Base-by-base conservation (phyloP, 495 filamentous ascomycete species). In the Lichina pygmaea region DNA sequence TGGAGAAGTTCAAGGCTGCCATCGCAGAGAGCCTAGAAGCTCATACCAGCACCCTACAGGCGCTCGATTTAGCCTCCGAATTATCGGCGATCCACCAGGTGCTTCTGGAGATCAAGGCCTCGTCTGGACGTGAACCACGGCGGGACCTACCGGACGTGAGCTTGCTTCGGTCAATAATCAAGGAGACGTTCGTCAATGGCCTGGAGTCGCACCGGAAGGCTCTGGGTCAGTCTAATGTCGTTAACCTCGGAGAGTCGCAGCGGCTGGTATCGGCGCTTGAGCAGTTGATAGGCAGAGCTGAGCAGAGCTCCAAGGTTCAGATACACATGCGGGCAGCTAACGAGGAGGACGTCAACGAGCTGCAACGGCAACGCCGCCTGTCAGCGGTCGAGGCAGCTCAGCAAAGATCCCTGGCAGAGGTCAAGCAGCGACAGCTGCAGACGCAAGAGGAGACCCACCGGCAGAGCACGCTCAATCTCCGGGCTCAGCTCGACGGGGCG, bases 1-100 rank as follows among this genome's bases (percentile, higher is more conserved):
- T 85, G 46, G 83, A 93, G 50, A 82, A 84, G 62, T 74, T 95
- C 51, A 82, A 79, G 52, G 65, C 65, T 37, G 73, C 77, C 42
- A 66, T 95, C n/a, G 58, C 75, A 46, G 86, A 97, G 49, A 82
- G 79, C 47, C 53, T 86, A n/a, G 66, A 67, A 34, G 60, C 70
- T 44, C 80, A 77, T 43, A 68, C 41, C 0, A 42, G 13, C 36
- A 15, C 36, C 13, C 11, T 39, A 15, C 10, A 66, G 49, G 57
- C 41, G 9, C 51, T 59, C 45, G 55, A 57, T 16, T 53, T 57
- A 44, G 54, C 57, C 24, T 53, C 58, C 15, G 63, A 71, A 47
- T 55, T 72, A 7, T 51, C 58, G 2, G 48, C 69, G 44, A 61
- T 81, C 33, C 66, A 70, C 45, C 61, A 72, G 42, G 68, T 60